phyloP scores from a whole-genome alignment of 2,329 filamentous ascomycete species.

The Paracamarosporium sp. region DNA sequence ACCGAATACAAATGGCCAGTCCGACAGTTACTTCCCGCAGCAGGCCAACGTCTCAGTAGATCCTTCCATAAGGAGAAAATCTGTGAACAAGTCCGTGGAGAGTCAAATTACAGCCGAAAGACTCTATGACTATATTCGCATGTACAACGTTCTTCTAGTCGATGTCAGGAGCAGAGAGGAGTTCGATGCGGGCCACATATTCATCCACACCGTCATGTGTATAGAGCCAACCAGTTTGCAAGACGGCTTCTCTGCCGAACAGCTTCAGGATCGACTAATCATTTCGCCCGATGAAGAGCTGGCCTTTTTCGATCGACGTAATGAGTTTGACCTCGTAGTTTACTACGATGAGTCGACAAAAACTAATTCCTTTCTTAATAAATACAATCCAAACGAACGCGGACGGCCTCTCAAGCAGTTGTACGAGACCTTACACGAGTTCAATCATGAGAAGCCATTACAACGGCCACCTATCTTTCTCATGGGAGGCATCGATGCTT shows the following conservation, averaged over 20 bases:
- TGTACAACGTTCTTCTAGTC: constrained; percentile 77
- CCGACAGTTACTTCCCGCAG: constrained; percentile 52
- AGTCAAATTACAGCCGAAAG: constrained; percentile 72
- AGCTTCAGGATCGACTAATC: constrained; percentile 72
- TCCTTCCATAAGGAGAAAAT: constrained; percentile 38
- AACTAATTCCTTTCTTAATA: constrained; percentile 64
- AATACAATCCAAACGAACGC: constrained; percentile 49
- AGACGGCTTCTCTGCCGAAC: constrained; percentile 69
- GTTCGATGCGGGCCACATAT: constrained; percentile 90
- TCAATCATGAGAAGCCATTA: constrained; percentile 79
- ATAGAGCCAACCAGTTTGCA: constrained; percentile 82
- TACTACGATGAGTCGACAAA: constrained; percentile 80
- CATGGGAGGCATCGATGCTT: constrained; percentile 82
- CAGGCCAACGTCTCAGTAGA: constrained; percentile 23
- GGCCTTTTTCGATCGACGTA: constrained; percentile 71
- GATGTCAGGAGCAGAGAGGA: constrained; percentile 82
- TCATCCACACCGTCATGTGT: constrained; percentile 83
- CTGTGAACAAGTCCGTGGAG: constrained; percentile 61
- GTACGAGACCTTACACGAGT: constrained; percentile 80
- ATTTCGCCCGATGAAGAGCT: constrained; percentile 78
- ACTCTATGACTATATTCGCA: constrained; percentile 73
- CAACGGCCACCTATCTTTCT: constrained; percentile 78
- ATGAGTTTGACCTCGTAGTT: constrained; percentile 84
- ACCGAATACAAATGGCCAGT: constrained; percentile 42
- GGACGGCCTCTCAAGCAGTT: constrained; percentile 70